Evolutionary conservation across 495 filamentous ascomycete species (phyloP).

Genomic region (Xylaria telfairii): DNA sequence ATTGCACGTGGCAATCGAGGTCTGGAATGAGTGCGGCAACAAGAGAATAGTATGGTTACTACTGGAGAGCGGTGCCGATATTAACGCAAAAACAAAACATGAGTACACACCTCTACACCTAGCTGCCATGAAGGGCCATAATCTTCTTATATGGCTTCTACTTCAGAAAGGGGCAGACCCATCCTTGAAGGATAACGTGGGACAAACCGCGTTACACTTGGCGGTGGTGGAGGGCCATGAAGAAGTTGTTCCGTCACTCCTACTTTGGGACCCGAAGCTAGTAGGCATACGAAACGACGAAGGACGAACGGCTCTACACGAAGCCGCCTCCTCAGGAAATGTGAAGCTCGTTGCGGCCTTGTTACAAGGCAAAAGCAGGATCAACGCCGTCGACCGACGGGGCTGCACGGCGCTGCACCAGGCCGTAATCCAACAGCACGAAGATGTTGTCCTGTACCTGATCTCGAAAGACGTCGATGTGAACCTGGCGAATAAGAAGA

Average conservation of each 20-base stretch:
- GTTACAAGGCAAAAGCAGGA: not conserved
- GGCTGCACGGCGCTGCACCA: constrained; percentile 18
- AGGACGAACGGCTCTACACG: not conserved
- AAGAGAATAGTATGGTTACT: not conserved
- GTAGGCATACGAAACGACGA: constrained; percentile 2
- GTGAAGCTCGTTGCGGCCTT: not conserved
- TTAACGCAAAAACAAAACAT: constrained; percentile 8
- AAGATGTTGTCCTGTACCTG: constrained; percentile 14
- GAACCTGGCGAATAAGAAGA: not conserved
- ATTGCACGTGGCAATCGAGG: not conserved
- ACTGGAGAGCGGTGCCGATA: not conserved
- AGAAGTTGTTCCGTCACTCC: not conserved
- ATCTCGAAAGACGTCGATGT: constrained; percentile 9
- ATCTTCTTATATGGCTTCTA: not conserved
- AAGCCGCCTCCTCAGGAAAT: not conserved
- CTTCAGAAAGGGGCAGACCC: constrained; percentile 4
- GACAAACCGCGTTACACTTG: not conserved
- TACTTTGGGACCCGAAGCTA: not conserved
- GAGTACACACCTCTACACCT: not conserved
- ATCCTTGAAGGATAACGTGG: not conserved
- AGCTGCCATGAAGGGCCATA: not conserved
- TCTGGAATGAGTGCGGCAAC: not conserved
- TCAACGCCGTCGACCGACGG: not conserved
- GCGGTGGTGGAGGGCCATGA: not conserved
- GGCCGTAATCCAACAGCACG: constrained; percentile 17